phyloP scores from a whole-genome alignment of 805 yeast species.

The Pichia paraexigua region DNA sequence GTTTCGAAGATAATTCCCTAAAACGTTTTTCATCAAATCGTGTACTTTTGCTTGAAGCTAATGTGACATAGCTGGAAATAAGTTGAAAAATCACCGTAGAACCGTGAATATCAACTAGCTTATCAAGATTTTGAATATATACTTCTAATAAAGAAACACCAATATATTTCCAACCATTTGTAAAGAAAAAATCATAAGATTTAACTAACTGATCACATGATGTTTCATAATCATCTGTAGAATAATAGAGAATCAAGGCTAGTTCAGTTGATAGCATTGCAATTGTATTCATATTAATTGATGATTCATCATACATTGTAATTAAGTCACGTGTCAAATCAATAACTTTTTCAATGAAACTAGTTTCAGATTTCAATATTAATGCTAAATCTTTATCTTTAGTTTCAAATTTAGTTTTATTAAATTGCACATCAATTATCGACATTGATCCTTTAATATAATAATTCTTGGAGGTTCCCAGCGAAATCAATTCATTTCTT shows the following conservation, averaged over 20 bases:
- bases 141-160: constrained; percentile 59
- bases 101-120: constrained; percentile 21
- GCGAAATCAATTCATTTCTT: constrained; percentile 34
- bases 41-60: constrained; percentile 20
- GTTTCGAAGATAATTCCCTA: neutral
- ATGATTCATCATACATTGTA: constrained; percentile 41
- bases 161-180: constrained; percentile 68
- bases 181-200: constrained; percentile 59
- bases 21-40: constrained; percentile 3
- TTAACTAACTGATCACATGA: constrained; percentile 59
- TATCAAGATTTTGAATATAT: constrained; percentile 61
- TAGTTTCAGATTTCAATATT: constrained; percentile 25
- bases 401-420: constrained; percentile 4
- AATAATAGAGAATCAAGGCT: constrained; percentile 51
- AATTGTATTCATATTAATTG: constrained; percentile 51
- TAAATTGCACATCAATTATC: constrained; percentile 4
- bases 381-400: constrained; percentile 15
- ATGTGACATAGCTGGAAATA: constrained; percentile 32
- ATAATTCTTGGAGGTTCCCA: constrained; percentile 28
- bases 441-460: constrained; percentile 26
- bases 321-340: constrained; percentile 49
- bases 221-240: constrained; percentile 42
- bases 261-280: constrained; percentile 73
- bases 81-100: constrained; percentile 22
- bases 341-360: constrained; percentile 38